Evolutionary conservation across 2,329 filamentous ascomycete species (phyloP).

Genomic region (Pseudogymnoascus sp.): DNA sequence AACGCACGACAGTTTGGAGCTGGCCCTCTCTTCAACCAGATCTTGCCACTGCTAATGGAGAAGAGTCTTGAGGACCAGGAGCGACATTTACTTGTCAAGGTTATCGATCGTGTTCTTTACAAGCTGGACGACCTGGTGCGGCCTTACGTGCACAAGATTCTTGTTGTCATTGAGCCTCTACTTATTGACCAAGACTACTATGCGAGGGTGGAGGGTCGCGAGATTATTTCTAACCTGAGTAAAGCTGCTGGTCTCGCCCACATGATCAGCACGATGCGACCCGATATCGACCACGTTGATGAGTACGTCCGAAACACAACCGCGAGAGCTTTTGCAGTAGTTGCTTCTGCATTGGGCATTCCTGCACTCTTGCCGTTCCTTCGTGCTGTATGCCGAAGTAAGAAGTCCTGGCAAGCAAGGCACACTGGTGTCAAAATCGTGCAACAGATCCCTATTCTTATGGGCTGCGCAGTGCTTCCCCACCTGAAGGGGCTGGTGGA

Average conservation of each 20-base stretch:
- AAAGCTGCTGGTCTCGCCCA: conserved; percentile 95
- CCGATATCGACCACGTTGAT: conserved; percentile 96
- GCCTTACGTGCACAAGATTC: conserved; percentile 94
- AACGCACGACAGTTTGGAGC: conserved; percentile 95
- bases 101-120: conserved; percentile 96
- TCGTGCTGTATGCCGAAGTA: conserved; percentile 90
- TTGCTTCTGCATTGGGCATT: conserved; percentile 92
- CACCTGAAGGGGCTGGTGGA: conserved; percentile 95
- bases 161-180: conserved; percentile 97
- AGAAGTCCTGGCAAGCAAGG: conserved; percentile 97
- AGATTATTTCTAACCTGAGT: conserved; percentile 96
- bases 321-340: conserved; percentile 91
- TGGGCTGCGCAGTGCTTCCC: conserved; percentile 94
- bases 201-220: conserved; percentile 91
- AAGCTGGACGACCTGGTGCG: conserved; percentile 95
- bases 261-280: conserved; percentile 99
- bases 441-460: conserved; percentile 95
- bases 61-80: conserved; percentile 97
- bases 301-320: conserved; percentile 98
- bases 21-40: conserved; percentile 92
- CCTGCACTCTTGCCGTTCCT: conserved; percentile 92
- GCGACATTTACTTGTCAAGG: conserved; percentile 95
- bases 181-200: conserved; percentile 99
- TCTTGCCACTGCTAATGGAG: conserved; percentile 94
- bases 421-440: conserved; percentile 99